Base-by-base conservation (phyloP, 2,329 filamentous ascomycete species). In the Aspergillus floridensis region DNA sequence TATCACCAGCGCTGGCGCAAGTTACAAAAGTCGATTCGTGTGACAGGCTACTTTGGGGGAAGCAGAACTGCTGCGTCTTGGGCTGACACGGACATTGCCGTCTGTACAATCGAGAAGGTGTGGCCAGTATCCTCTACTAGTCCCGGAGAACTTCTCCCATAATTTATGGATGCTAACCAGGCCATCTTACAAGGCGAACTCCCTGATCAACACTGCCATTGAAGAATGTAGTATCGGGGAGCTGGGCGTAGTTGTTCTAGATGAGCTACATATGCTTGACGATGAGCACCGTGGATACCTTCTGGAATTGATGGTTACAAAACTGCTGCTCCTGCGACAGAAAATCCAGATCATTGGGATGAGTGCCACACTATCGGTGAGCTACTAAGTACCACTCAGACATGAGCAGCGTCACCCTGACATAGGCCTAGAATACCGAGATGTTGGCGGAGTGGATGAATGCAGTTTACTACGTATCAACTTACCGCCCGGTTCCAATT, bases 181-280 rank as follows among this genome's bases (percentile, higher is more conserved):
- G 59, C 6, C n/a, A 22, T 31, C 6, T 29, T 22, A 57, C 26
- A 51, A 91, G 88, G 89, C 89, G 56, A 93, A 92, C 68, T 83
- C 87, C 11, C 80, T 93, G 44, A 81, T 92, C 29, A 92, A 93
- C 66, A 79, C 83, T 22, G 87, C 89, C 14, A 90, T 92, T 64
- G 87, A 90, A 62, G 88, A 92, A 63, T 86, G 84, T 68, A 85
- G 81, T 3, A 82, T 91, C 60, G 77, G 81, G n/a, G 81, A 86
- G 21, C 76, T 93, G 48, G 84, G 83, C 50, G 79, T 87, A 11
- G 84, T 92, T 19, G 88, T 92, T 14, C 78, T 92, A 35, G 90
- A 93, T 67, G 90, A 93, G 70, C 77, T 92, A n/a, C 90, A 93
- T 70, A 92, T 93, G 88, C 81, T 92, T 49, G 87, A 91, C 66